Evolutionary conservation across 305 asterid species (phyloP).

Genomic region (Plantago lanceolata): DNA sequence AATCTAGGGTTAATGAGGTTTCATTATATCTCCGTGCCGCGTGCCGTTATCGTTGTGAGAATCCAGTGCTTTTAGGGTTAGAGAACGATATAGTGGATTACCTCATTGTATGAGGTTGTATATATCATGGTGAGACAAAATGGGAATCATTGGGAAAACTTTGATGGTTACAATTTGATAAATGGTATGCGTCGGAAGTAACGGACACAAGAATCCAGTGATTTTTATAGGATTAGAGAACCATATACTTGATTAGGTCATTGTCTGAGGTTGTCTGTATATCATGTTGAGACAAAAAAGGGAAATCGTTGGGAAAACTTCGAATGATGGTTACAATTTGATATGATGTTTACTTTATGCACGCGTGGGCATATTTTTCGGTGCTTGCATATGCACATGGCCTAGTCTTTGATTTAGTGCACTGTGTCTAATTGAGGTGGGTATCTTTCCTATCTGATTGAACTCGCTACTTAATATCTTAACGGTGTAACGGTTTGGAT

Average conservation of each 20-base stretch:
- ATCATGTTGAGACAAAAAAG: conserved; percentile 4
- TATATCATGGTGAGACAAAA: too few relatives aligned
- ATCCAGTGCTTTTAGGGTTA: too few relatives aligned
- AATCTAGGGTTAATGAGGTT: not conserved
- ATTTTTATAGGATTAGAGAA: not conserved
- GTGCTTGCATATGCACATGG: not conserved
- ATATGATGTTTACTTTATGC: not conserved
- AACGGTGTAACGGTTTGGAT: not conserved
- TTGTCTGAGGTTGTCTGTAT: not conserved
- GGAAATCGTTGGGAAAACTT: not conserved
- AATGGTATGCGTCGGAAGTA: too few relatives aligned
- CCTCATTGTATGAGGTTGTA: too few relatives aligned
- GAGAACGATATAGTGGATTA: too few relatives aligned
- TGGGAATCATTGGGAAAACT: too few relatives aligned
- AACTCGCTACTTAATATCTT: not conserved
- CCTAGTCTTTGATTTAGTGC: not conserved
- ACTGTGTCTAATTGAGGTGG: not conserved
- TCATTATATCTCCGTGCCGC: too few relatives aligned
- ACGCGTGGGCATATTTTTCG: not conserved
- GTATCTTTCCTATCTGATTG: not conserved
- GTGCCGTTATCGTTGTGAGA: too few relatives aligned
- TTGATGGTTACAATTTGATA: too few relatives aligned
- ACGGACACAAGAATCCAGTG: not conserved
- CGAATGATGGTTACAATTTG: not conserved
- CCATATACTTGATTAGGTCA: not conserved